These are phyloP conservation scores for Sporothrix dimorphospora DNA, from an alignment of 2,329 filamentous ascomycete genomes.

Conservation along the genomic window DNA sequence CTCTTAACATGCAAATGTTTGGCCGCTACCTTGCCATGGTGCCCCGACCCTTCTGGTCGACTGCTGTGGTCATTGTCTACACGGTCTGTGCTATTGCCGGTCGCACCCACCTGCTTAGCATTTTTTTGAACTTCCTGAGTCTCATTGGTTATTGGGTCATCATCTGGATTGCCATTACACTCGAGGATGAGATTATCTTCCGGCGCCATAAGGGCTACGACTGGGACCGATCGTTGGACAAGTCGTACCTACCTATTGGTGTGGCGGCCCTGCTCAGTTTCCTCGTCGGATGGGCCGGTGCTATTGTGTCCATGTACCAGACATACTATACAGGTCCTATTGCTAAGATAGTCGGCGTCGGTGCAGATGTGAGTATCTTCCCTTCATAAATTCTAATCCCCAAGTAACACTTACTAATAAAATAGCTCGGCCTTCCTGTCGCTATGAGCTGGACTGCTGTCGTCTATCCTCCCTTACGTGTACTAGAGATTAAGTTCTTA, in stretches of 20 bases:
- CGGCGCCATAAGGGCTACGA: constrained; percentile 56
- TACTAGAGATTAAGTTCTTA: constrained; percentile 35
- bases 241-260: constrained; percentile 62
- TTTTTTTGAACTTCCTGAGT: constrained; percentile 71
- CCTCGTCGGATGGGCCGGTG: constrained; percentile 65
- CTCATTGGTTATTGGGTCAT: constrained; percentile 73
- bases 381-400: background rate
- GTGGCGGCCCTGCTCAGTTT: constrained; percentile 65
- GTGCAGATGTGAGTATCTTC: constrained; percentile 32
- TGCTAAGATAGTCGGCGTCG: constrained; percentile 34
- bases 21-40: constrained; percentile 60
- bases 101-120: constrained; percentile 60
- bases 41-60: constrained; percentile 68
- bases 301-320: constrained; percentile 70
- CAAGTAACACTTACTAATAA: background rate
- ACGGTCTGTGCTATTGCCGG: constrained; percentile 67
- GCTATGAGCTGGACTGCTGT: constrained; percentile 36
- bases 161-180: constrained; percentile 65
- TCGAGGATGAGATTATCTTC: constrained; percentile 67
- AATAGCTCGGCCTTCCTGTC: constrained; percentile 36
- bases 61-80: constrained; percentile 63
- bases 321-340: constrained; percentile 68
- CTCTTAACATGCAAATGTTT: constrained; percentile 70
- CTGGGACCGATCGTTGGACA: constrained; percentile 59
- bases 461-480: constrained; percentile 36